Conservation (phyloP, 2,329 filamentous ascomycete species). For the Apiospora phragmitis region DNA sequence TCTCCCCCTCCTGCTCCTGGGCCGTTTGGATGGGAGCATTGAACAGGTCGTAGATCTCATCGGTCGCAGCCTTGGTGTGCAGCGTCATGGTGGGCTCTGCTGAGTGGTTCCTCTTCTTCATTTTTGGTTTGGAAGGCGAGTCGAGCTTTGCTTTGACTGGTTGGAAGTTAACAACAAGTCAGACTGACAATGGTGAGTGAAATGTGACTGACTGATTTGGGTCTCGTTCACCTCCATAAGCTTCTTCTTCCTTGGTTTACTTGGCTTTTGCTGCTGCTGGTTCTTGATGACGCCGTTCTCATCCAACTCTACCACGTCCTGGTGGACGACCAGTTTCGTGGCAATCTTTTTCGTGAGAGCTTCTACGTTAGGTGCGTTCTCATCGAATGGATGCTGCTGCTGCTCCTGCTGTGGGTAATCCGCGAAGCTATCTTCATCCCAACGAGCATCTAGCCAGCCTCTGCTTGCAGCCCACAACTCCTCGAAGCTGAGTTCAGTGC, state of each 20-base stretch:
- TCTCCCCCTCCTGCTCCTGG: conserved; percentile 41
- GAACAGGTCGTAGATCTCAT: conserved; percentile 97
- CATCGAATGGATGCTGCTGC: conserved; percentile 13
- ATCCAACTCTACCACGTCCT: conserved; percentile 50
- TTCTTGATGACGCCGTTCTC: conserved; percentile 59
- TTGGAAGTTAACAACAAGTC: conserved; percentile 29
- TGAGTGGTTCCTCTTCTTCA: conserved; percentile 68
- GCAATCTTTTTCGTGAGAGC: conserved; percentile 28
- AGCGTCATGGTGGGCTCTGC: conserved; percentile 97
- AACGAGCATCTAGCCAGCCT: conserved; percentile 65
- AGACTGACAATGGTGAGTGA: neutral
- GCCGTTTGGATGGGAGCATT: conserved; percentile 70
- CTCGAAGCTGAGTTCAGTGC: conserved; percentile 84
- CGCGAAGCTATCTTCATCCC: conserved; percentile 45
- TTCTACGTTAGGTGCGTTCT: conserved; percentile 26
- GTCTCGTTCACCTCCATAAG: conserved; percentile 86
- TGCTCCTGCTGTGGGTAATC: conserved; percentile 20
- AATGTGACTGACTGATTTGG: conserved; percentile 74
- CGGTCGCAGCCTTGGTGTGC: conserved; percentile 90
- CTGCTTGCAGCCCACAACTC: conserved; percentile 79
- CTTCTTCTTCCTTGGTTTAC: conserved; percentile 70
- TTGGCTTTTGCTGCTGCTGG: conserved; percentile 42
- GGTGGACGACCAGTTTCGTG: conserved; percentile 44
- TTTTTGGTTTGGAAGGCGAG: conserved; percentile 82
- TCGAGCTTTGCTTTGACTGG: conserved; percentile 90